Evolutionary conservation across 129 eudicot species (phyloP).

Genomic region (Oenanthe sinensis): DNA sequence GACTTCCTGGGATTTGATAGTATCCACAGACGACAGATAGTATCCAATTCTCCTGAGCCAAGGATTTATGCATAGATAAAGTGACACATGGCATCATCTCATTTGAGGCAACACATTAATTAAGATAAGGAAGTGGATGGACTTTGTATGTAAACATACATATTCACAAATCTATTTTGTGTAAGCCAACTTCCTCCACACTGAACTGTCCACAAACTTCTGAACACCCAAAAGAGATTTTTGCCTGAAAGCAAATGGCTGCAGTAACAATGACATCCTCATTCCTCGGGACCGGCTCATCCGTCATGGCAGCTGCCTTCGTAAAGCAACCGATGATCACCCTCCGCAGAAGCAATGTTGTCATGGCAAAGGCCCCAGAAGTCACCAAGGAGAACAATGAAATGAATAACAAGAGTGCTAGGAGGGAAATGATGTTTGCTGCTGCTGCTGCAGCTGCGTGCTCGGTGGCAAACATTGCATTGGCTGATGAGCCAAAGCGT

Average conservation of each 20-base stretch:
- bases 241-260: slow-evolving; percentile 34
- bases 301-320: slow-evolving; percentile 23
- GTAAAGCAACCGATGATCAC: slow-evolving; percentile 35
- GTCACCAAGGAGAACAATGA: slow-evolving; percentile 14
- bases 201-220: slow-evolving; percentile 7
- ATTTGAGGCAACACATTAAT: slow-evolving; percentile 23
- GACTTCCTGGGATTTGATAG: background rate
- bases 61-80: slow-evolving; percentile 26
- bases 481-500: slow-evolving; percentile 79
- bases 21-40: background rate
- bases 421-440: slow-evolving; percentile 74
- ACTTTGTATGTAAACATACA: slow-evolving; percentile 13
- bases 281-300: slow-evolving; percentile 47
- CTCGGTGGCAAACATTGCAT: slow-evolving; percentile 47
- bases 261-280: slow-evolving; percentile 67
- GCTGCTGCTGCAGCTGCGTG: slow-evolving; percentile 55
- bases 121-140: slow-evolving; percentile 48
- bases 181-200: slow-evolving; percentile 2
- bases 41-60: slow-evolving; percentile 19
- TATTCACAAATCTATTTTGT: slow-evolving; percentile 8
- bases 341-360: slow-evolving; percentile 34
- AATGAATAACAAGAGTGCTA: slow-evolving; percentile 26
- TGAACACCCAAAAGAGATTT: background rate
- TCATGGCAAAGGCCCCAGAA: slow-evolving; percentile 43
- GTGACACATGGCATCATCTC: slow-evolving; percentile 39